Percentiles rank a stretch among this genome's conserved stretches.
phyloP scores from a whole-genome alignment of 2,329 filamentous ascomycete species.

The Pleochaeta shiraiana region DNA sequence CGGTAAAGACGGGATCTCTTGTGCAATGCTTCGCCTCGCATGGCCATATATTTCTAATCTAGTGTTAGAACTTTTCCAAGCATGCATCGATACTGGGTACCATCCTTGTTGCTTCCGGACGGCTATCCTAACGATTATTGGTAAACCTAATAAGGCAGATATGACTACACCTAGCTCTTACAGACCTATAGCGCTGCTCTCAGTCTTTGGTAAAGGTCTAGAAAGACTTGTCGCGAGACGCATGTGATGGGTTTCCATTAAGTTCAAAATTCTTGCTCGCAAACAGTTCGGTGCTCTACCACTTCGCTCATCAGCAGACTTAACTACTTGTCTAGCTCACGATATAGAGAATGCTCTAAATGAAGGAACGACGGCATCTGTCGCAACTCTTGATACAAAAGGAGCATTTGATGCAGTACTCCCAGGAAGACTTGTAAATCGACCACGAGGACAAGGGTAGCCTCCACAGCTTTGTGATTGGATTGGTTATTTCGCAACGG shows the following conservation, averaged over 20 bases:
- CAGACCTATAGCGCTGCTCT: background rate
- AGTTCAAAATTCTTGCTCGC: background rate
- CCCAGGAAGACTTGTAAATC: background rate
- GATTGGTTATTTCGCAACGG: background rate
- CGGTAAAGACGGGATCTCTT: background rate
- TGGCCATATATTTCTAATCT: background rate
- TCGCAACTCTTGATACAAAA: background rate
- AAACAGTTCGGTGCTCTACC: no score
- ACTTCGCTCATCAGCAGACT: no score
- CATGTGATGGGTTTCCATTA: background rate
- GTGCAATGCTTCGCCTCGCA: background rate
- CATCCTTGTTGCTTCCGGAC: background rate
- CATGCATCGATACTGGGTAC: background rate
- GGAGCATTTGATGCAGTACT: background rate
- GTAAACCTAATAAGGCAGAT: background rate
- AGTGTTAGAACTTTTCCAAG: background rate
- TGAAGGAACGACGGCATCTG: background rate
- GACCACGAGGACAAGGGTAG: background rate
- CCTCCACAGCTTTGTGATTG: background rate
- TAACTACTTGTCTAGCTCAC: no score
- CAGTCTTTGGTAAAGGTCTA: no score
- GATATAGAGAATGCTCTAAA: background rate
- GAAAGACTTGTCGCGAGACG: background rate
- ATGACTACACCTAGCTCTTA: no score
- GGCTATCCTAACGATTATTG: background rate